A percentile compares a stretch with the other conserved stretches of the same genome.
phyloP scores from a whole-genome alignment of 2,329 filamentous ascomycete genomes.

The Aciculosporium take region DNA sequence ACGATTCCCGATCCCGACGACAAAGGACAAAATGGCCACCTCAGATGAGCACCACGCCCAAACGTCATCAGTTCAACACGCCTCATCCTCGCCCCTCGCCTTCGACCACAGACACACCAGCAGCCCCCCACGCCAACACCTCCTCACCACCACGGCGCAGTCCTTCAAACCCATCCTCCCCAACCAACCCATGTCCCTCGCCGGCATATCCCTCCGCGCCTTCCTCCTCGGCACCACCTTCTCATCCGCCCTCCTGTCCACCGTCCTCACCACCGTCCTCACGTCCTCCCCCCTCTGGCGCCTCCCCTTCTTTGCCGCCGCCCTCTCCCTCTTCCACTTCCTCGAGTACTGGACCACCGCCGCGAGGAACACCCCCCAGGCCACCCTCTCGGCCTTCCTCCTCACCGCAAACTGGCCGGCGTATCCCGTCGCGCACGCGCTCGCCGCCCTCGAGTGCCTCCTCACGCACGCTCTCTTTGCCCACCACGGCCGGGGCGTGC shows the following conservation, averaged over 20 bases:
- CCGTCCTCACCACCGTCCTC: constrained; percentile 19
- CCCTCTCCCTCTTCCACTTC: constrained; percentile 78
- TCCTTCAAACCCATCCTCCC: constrained; percentile 18
- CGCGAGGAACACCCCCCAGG: constrained; percentile 61
- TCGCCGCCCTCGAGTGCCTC: constrained; percentile 60
- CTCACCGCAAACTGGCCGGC: constrained; percentile 70
- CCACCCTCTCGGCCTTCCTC: constrained; percentile 63
- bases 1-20: no score
- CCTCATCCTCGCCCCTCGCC: background rate
- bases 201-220: constrained; percentile 43
- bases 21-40: background rate
- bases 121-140: background rate
- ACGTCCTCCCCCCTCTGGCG: constrained; percentile 42
- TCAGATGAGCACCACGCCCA: background rate
- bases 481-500: constrained; percentile 23
- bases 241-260: constrained; percentile 20
- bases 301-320: constrained; percentile 49
- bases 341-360: constrained; percentile 92
- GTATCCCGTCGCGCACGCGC: constrained; percentile 70
- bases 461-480: constrained; percentile 45
- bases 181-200: constrained; percentile 39
- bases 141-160: background rate
- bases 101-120: constrained; percentile 3
- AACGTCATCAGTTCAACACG: background rate
- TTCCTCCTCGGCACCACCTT: constrained; percentile 37